Percentiles rank a stretch among this genome's conserved stretches.
phyloP scores from a whole-genome alignment of 805 yeast species.

The Candida succiphila region DNA sequence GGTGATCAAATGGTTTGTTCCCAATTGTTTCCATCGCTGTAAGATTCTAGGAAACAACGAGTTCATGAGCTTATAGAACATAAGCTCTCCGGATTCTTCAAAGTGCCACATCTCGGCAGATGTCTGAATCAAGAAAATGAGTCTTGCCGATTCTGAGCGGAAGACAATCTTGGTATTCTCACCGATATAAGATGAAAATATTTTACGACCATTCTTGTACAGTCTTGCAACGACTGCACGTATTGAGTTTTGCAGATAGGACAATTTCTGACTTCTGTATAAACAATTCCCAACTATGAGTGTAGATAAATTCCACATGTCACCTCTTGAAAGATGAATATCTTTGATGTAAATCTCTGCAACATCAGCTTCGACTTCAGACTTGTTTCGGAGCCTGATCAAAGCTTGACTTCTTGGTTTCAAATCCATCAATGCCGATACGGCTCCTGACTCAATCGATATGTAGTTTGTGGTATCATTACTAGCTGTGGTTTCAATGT shows the following conservation, averaged over 20 bases:
- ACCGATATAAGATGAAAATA: conserved; percentile 70
- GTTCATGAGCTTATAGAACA: conserved; percentile 86
- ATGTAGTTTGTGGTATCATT: conserved; percentile 24
- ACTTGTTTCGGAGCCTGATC: conserved; percentile 36
- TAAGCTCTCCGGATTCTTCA: conserved; percentile 91
- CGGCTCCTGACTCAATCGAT: conserved; percentile 49
- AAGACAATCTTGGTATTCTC: conserved; percentile 70
- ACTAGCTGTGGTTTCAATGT: conserved; percentile 7
- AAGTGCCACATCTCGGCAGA: conserved; percentile 98
- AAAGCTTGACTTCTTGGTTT: conserved; percentile 59
- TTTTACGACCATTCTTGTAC: conserved; percentile 55
- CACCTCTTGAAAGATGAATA: conserved; percentile 74
- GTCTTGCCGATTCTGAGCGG: conserved; percentile 83
- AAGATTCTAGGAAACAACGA: conserved; percentile 87
- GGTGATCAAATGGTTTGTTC: conserved; percentile 85
- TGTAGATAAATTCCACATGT: conserved; percentile 81
- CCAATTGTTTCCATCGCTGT: conserved; percentile 76
- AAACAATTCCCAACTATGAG: conserved; percentile 53
- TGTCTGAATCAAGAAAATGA: conserved; percentile 77
- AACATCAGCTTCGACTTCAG: conserved; percentile 62
- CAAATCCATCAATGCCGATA: conserved; percentile 52
- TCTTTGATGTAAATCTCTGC: conserved; percentile 79
- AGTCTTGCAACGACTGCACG: conserved; percentile 57
- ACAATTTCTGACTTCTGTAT: conserved; percentile 52
- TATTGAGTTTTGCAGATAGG: conserved; percentile 48